Conservation (phyloP, 2,329 filamentous ascomycete genomes). For the Beauveria caledonica region DNA sequence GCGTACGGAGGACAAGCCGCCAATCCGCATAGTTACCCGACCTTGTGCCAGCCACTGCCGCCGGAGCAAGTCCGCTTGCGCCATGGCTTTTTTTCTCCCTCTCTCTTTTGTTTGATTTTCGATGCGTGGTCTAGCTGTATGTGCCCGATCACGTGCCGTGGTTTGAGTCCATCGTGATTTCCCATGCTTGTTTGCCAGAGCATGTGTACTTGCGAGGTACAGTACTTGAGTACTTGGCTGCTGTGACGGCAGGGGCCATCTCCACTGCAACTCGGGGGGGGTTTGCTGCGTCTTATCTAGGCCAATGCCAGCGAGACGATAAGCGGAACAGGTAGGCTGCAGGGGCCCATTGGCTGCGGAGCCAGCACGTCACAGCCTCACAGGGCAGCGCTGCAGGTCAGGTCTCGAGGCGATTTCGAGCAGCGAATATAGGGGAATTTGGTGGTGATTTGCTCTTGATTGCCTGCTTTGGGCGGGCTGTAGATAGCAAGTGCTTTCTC, state of each 20-base stretch:
- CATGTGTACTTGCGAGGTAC: neutral
- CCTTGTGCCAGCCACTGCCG: neutral
- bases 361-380: neutral
- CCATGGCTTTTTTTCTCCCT: neutral
- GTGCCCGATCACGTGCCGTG: neutral
- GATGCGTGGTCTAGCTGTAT: neutral
- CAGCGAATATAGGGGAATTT: too few species aligned
- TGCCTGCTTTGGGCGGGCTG: neutral
- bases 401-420: neutral
- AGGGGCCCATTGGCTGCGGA: neutral
- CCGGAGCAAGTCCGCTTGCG: too few species aligned
- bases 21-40: neutral
- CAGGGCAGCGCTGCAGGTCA: neutral
- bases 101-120: neutral
- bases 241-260: neutral
- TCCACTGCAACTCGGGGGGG: neutral
- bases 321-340: neutral
- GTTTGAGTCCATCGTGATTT: neutral
- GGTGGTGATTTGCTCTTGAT: neutral
- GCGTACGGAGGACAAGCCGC: neutral
- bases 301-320: slow-evolving; percentile 1
- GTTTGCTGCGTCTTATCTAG: neutral
- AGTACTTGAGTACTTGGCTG: too few species aligned
- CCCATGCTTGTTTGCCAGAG: neutral
- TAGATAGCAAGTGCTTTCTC: neutral